phyloP scores from a whole-genome alignment of 2,329 filamentous ascomycete genomes.

The Arthrobotrys megalospora region DNA sequence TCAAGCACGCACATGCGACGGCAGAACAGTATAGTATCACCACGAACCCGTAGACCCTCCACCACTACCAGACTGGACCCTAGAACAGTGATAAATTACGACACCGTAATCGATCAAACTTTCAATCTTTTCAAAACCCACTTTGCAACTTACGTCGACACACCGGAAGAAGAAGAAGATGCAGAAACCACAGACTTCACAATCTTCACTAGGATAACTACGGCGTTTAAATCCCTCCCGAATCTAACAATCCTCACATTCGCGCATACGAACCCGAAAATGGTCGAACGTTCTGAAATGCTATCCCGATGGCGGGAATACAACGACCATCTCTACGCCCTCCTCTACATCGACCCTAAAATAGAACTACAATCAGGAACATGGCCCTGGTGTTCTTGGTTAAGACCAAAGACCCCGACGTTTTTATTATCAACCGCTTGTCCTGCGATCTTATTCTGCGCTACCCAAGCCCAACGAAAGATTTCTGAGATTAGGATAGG shows the following conservation, averaged over 20 bases:
- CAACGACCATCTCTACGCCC: slow-evolving; percentile 47
- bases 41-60: slow-evolving; percentile 7
- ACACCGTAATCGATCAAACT: slow-evolving; percentile 17
- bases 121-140: slow-evolving; percentile 44
- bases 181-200: slow-evolving; percentile 1
- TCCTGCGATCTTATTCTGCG: slow-evolving; percentile 53
- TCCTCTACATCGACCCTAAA: slow-evolving; percentile 52
- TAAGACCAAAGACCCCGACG: slow-evolving; percentile 35
- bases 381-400: slow-evolving; percentile 52
- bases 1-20: slow-evolving; percentile 40
- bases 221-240: slow-evolving; percentile 21
- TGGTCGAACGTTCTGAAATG: slow-evolving; percentile 28
- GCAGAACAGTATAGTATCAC: slow-evolving; percentile 13
- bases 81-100: slow-evolving; percentile 9
- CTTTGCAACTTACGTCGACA: slow-evolving; percentile 7
- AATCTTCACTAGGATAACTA: slow-evolving; percentile 37
- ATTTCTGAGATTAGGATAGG: slow-evolving; percentile 42
- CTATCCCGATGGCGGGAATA: slow-evolving; percentile 43
- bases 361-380: slow-evolving; percentile 35
- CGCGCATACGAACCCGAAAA: slow-evolving; percentile 53
- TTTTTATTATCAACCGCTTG: slow-evolving; percentile 39
- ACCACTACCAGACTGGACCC: neutral
- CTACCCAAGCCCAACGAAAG: slow-evolving; percentile 36
- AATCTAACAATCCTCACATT: slow-evolving; percentile 36
- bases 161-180: slow-evolving; percentile 12